Evolutionary conservation across 1,139 yeast species (phyloP).

Genomic region (Nematodospora anomalae): DNA sequence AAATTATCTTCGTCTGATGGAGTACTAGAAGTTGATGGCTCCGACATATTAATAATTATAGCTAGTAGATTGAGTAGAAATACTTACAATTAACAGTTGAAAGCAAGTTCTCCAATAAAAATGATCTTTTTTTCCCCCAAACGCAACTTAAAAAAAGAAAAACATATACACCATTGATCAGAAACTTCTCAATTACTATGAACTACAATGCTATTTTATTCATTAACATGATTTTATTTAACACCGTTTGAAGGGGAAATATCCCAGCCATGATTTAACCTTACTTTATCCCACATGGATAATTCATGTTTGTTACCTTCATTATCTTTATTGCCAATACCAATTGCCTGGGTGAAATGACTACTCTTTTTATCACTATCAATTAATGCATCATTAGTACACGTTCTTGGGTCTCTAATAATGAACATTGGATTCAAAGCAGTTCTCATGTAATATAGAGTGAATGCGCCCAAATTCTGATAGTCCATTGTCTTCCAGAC

Average conservation of each 20-base stretch:
- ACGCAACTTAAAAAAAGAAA: no score
- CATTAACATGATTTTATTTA: no score
- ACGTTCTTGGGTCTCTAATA: slow-evolving; percentile 38
- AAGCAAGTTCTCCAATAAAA: no score
- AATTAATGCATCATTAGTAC: slow-evolving; percentile 23
- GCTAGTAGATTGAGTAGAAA: no score
- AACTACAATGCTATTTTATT: no score
- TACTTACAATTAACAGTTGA: no score
- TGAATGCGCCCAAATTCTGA: slow-evolving; percentile 38
- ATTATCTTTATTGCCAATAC: slow-evolving; percentile 13
- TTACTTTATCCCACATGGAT: slow-evolving; percentile 35
- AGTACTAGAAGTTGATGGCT: no score
- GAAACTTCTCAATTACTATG: no score
- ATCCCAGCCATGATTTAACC: slow-evolving; percentile 31
- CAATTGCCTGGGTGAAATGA: slow-evolving; percentile 9
- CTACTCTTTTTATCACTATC: slow-evolving; percentile 28
- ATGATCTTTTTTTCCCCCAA: no score
- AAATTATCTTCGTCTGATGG: background rate
- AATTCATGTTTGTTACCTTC: slow-evolving; percentile 14
- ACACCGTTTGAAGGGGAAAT: slow-evolving; percentile 2
- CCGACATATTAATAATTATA: no score
- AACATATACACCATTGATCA: no score
- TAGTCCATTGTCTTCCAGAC: slow-evolving; percentile 44
- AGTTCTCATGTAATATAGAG: slow-evolving; percentile 35
- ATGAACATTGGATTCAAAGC: slow-evolving; percentile 35